Base-by-base conservation (phyloP, 192 early-diverging fungal genomes). In the Coemansia guatemalensis region DNA sequence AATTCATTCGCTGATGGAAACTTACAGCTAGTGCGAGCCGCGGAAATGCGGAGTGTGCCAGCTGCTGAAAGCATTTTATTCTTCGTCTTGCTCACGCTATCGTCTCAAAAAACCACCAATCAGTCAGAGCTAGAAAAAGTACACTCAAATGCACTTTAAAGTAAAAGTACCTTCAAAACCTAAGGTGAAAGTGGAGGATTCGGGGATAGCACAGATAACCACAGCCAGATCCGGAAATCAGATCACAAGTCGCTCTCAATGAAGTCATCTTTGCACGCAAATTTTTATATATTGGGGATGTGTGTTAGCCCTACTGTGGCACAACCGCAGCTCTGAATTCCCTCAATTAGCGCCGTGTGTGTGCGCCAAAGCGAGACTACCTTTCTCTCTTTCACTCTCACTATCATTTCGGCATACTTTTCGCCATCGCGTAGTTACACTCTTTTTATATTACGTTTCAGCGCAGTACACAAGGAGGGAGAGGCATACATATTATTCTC, bases 11-110 rank as follows among this genome's bases (percentile, higher is more conserved):
- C 39, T 44, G 12, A 17, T 44, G 39, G 25, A 18, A 32, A 73
- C 76, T 61, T 74, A 78, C 75, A 44, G 63, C 60, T 57, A 29
- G 62, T 32, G 48, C 67, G 59, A 29, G 51, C 32, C 18, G 66
- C 29, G 2, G 64, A 20, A 23, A 11, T 53, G 56, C 75, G 39
- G 49, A 78, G 57, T 9, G 64, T 60, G 14, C 70, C 62, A 20
- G 51, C 60, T 23, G 70, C 71, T 35, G 66, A 64, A 47, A 67
- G 63, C 71, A 73, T 73, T 48, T 18, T 60, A 22, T 33, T 23
- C 23, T 20, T 41, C 54, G 50, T 26, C 12, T 5, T 8, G n/a
- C 50, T 8, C 21, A 23, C 50, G 50, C 50, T 23, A 6, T 23
- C 2, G 50, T 25, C 50, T 52, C 23, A 22, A 52, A 52, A 23